Base-by-base conservation (phyloP, 2,329 filamentous ascomycete genomes). In the Exophiala aquamarina region DNA sequence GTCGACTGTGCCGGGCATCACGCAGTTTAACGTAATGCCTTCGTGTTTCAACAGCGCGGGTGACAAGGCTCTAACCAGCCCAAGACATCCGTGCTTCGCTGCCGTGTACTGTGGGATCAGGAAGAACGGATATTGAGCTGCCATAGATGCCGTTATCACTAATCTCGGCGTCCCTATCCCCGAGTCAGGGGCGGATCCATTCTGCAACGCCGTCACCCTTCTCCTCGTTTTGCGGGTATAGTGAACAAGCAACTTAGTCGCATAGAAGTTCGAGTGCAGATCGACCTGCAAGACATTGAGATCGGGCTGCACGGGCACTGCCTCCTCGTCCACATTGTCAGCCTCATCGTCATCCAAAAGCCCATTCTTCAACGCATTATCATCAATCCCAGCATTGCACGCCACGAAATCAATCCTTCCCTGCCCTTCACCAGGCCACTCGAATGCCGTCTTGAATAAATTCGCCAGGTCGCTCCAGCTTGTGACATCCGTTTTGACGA, bases 311-410 rank as follows among this genome's bases (percentile, higher is more conserved):
- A 43, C 43, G 4, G 65, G 65, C 10, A 38, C 44, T 29, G 18
- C 43, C 11, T 35, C 21, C 9, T 35, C 39, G 9, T 11, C 33
- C 11, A 11, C 9, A 19, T 42, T 10, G 13, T 26, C 2, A 14
- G 6, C 23, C 6, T 26, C 23, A 26, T 26, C 23, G 11, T 26
- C 23, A 26, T 26, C 23, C 23, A 26, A 11, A 6, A 26, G 11
- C 23, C 23, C 23, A 11, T 26, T 26, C 23, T 43, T n/a, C 11
- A 29, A 43, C 36, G 41, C 66, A 3, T 67, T 66, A 6, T 73
- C 71, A 0, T 65, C 66, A 20, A 83, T 64, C 11, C 81, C 80
- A 0, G 81, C 80, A 52, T 83, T 83, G 43, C 70, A 68, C 48
- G 75, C 73, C 21, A 73, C 71, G 48, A 72, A 70, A 53, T 76